These are phyloP conservation scores for Trichoderma lentiforme DNA, from an alignment of 2,329 filamentous ascomycete genomes.

Conservation along the genomic window DNA sequence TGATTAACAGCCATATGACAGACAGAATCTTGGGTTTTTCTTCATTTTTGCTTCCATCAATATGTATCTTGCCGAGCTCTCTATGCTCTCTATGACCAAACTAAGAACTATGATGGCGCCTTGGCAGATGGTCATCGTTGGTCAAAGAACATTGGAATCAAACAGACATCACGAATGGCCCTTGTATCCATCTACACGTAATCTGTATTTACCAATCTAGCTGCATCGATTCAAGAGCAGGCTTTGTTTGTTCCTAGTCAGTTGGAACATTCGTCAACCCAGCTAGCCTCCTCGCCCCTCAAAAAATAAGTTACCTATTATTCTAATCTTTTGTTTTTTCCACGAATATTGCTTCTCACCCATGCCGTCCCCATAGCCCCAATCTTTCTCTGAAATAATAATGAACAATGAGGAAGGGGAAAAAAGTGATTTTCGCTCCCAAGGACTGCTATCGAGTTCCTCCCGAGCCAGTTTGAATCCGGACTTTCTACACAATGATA, in stretches of 20 bases:
- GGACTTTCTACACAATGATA: conserved; percentile 15
- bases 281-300: background rate
- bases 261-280: background rate
- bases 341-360: background rate
- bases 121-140: background rate
- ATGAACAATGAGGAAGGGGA: background rate
- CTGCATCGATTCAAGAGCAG: background rate
- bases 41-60: background rate
- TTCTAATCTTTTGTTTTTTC: conserved; percentile 9
- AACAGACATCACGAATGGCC: background rate
- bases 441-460: conserved; percentile 3
- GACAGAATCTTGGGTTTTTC: background rate
- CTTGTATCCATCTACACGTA: background rate
- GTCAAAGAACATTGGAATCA: background rate
- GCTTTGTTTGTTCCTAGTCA: background rate
- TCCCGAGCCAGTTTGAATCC: conserved; percentile 8
- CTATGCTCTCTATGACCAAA: no score
- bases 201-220: background rate
- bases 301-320: background rate
- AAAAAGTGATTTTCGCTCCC: background rate
- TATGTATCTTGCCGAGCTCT: background rate
- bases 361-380: background rate
- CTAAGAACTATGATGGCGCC: background rate
- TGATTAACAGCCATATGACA: no score
- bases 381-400: background rate